phyloP scores from a whole-genome alignment of 148 eudicot species.

The Nyssa sinensis region DNA sequence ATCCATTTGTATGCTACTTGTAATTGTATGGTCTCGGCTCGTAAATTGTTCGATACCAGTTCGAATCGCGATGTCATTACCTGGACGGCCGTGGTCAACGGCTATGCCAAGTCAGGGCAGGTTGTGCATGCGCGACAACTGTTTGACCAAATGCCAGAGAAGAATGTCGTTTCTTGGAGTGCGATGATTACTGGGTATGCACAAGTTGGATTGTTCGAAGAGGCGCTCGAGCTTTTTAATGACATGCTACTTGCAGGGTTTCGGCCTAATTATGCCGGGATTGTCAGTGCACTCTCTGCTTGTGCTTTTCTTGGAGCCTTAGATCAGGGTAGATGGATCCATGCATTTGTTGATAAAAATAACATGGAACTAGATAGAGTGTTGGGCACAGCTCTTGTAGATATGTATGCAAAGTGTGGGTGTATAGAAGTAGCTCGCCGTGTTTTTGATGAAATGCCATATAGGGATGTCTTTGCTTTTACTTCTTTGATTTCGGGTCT shows the following conservation, averaged over 20 bases:
- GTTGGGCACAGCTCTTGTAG: slow-evolving; percentile 67
- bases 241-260: slow-evolving; percentile 52
- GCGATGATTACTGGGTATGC: slow-evolving; percentile 63
- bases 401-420: slow-evolving; percentile 78
- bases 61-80: slow-evolving; percentile 54
- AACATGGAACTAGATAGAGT: slow-evolving; percentile 44
- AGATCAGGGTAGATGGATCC: slow-evolving; percentile 78
- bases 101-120: slow-evolving; percentile 55
- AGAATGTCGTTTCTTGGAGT: slow-evolving; percentile 71
- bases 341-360: slow-evolving; percentile 41
- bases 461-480: slow-evolving; percentile 49
- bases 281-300: slow-evolving; percentile 65
- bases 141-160: slow-evolving; percentile 77
- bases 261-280: slow-evolving; percentile 48
- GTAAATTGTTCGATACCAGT: slow-evolving; percentile 47
- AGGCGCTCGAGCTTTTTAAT: slow-evolving; percentile 54
- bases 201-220: slow-evolving; percentile 48
- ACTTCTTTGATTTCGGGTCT: slow-evolving; percentile 71
- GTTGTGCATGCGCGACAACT: slow-evolving; percentile 43
- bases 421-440: slow-evolving; percentile 47
- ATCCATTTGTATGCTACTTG: slow-evolving; percentile 62
- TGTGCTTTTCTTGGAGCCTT: slow-evolving; percentile 65
- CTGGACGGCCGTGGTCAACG: slow-evolving; percentile 74
- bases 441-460: slow-evolving; percentile 53
- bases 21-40: slow-evolving; percentile 31